phyloP scores from a whole-genome alignment of 495 filamentous ascomycete genomes.

The Aspergillus cavernicola region DNA sequence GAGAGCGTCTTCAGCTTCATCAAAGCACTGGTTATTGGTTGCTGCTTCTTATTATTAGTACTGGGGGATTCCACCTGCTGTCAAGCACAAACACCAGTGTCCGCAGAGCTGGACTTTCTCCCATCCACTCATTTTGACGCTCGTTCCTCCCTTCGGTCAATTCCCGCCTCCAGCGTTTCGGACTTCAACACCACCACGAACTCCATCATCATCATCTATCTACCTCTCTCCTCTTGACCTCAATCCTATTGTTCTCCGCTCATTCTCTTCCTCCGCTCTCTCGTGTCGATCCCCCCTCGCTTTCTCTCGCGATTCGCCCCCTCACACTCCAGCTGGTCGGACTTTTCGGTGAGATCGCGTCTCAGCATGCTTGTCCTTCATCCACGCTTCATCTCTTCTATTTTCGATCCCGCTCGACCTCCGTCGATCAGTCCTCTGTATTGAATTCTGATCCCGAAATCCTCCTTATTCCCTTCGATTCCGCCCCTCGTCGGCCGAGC shows the following conservation, averaged over 20 bases:
- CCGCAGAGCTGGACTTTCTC: neutral
- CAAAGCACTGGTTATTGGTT: neutral
- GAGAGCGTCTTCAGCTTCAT: neutral
- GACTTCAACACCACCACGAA: neutral
- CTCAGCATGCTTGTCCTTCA: constrained; percentile 30
- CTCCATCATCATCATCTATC: neutral
- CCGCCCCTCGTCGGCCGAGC: constrained; percentile 40
- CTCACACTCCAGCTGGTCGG: neutral
- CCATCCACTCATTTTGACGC: constrained; percentile 13
- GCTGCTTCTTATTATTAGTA: constrained; percentile 3
- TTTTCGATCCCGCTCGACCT: constrained; percentile 20
- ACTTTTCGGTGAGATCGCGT: constrained; percentile 20
- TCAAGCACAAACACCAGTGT: no score
- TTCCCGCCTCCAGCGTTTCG: constrained; percentile 11
- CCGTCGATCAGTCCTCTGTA: constrained; percentile 16
- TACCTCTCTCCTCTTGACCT: neutral
- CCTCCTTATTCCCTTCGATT: constrained; percentile 1
- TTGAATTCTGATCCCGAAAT: constrained; percentile 9
- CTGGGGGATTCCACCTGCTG: neutral
- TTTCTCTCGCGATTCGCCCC: no score
- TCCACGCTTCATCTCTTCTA: constrained; percentile 15
- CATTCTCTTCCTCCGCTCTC: neutral
- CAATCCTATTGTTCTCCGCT: neutral
- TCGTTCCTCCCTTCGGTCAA: constrained; percentile 14
- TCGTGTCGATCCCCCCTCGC: neutral